phyloP scores from a whole-genome alignment of 352 stramenopile species.

The Thraustochytrium sp. region DNA sequence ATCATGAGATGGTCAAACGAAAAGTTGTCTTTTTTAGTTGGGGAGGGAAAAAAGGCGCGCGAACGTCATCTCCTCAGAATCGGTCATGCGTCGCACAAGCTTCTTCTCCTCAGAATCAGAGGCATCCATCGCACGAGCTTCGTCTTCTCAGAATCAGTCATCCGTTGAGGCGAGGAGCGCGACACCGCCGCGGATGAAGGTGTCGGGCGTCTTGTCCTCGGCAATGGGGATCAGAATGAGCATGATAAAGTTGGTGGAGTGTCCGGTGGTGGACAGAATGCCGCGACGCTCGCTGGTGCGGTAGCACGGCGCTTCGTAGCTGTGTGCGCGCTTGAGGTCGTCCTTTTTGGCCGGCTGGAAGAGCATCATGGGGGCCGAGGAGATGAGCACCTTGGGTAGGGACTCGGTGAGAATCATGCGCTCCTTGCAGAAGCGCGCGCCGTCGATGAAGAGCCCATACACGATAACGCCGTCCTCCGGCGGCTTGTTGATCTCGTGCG shows the following conservation, averaged over 20 bases:
- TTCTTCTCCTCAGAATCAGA: too few relatives aligned
- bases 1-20: too few relatives aligned
- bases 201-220: slow-evolving; percentile 60
- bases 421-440: slow-evolving; percentile 69
- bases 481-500: slow-evolving; percentile 62
- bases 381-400: slow-evolving; percentile 85
- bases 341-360: slow-evolving; percentile 55
- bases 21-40: too few relatives aligned
- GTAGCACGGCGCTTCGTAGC: slow-evolving; percentile 83
- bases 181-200: slow-evolving; percentile 83
- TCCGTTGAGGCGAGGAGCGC: slow-evolving; percentile 88
- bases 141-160: slow-evolving; percentile 58
- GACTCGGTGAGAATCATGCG: slow-evolving; percentile 75
- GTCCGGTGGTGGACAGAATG: slow-evolving; percentile 81
- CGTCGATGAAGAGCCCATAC: slow-evolving; percentile 77
- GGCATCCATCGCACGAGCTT: too few relatives aligned
- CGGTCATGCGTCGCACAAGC: too few relatives aligned
- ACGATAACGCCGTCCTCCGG: slow-evolving; percentile 71
- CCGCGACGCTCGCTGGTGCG: slow-evolving; percentile 81
- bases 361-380: slow-evolving; percentile 78
- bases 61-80: too few relatives aligned
- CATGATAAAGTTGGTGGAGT: slow-evolving; percentile 88
- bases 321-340: slow-evolving; percentile 31
- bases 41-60: too few relatives aligned
- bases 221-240: slow-evolving; percentile 71